Percentiles rank a stretch among this genome's conserved stretches.
These are phyloP conservation scores for Boletus rubescentipes DNA, from an alignment of 768 basidiomycete species.

Conservation along the genomic window DNA sequence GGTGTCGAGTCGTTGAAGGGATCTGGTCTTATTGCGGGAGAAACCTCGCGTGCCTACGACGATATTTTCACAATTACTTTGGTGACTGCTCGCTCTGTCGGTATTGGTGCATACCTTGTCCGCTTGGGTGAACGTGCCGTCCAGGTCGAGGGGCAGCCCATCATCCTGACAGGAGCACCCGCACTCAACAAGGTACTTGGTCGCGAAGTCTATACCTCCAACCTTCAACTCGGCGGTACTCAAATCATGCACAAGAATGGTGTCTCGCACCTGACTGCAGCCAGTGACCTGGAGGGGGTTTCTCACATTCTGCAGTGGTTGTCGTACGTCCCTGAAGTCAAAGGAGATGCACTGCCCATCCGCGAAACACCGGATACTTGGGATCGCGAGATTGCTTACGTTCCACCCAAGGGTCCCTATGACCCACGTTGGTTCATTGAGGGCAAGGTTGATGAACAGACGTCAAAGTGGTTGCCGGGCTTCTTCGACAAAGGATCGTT, in stretches of 20 bases:
- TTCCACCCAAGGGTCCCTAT: slow-evolving; percentile 90
- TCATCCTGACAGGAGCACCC: slow-evolving; percentile 95
- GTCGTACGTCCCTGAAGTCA: slow-evolving; percentile 86
- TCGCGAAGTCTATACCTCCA: slow-evolving; percentile 98
- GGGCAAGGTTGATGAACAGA: slow-evolving; percentile 85
- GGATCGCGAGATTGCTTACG: slow-evolving; percentile 91
- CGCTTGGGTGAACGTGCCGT: slow-evolving; percentile 97
- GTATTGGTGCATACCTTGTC: slow-evolving; percentile 98
- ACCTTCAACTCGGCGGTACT: slow-evolving; percentile 98
- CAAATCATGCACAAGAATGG: slow-evolving; percentile 99
- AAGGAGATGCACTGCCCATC: slow-evolving; percentile 78
- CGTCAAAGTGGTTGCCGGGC: slow-evolving; percentile 75
- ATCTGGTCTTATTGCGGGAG: slow-evolving; percentile 97
- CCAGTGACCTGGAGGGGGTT: slow-evolving; percentile 94
- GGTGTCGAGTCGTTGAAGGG: slow-evolving; percentile 96
- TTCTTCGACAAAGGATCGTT: slow-evolving; percentile 98
- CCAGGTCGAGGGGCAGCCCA: slow-evolving; percentile 98
- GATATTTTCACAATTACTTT: slow-evolving; percentile 99
- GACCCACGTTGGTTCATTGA: slow-evolving; percentile 98
- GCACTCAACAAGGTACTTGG: slow-evolving; percentile 99
- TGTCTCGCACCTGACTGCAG: slow-evolving; percentile 93
- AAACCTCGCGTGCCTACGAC: slow-evolving; percentile 97
- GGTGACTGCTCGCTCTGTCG: slow-evolving; percentile 97
- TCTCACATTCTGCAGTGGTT: slow-evolving; percentile 93
- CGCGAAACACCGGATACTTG: slow-evolving; percentile 71